These are phyloP conservation scores for Rhizopogon parksii DNA, from an alignment of 1,284 basidiomycete genomes.

Conservation along the genomic window DNA sequence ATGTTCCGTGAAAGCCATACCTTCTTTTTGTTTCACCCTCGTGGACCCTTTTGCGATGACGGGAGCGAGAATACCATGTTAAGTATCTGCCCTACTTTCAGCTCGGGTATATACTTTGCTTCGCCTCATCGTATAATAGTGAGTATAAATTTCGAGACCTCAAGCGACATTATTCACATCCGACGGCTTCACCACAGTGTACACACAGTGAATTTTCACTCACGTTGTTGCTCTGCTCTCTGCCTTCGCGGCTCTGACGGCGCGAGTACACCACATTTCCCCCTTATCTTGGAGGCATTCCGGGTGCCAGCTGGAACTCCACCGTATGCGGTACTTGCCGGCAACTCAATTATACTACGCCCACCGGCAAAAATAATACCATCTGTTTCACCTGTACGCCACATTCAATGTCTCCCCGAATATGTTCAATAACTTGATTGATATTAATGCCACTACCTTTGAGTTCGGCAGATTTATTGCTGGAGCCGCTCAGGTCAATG, in stretches of 20 bases:
- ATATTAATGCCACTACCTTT: background rate
- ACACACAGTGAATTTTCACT: conserved; percentile 25
- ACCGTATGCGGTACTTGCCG: conserved; percentile 33
- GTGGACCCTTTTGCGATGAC: no score
- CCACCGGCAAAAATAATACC: conserved; percentile 18
- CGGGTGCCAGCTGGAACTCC: conserved; percentile 21
- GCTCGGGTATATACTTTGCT: background rate
- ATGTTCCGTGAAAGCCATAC: no score
- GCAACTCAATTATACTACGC: conserved; percentile 34
- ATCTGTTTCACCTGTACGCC: conserved; percentile 30
- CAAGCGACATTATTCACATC: background rate
- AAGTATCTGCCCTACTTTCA: background rate
- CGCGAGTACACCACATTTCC: conserved; percentile 32
- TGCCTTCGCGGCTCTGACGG: conserved; percentile 36
- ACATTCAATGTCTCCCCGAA: conserved; percentile 35
- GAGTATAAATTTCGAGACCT: background rate
- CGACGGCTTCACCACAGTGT: conserved; percentile 18
- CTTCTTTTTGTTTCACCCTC: no score
- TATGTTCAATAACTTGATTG: background rate
- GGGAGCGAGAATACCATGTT: no score
- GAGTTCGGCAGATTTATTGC: background rate
- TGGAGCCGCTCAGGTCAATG: background rate
- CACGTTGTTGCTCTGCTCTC: conserved; percentile 16
- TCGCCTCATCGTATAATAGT: background rate
- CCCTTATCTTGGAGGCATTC: conserved; percentile 40